These are phyloP conservation scores for Takashimella tepidaria DNA, from an alignment of 1,284 basidiomycete species.

Conservation along the genomic window DNA sequence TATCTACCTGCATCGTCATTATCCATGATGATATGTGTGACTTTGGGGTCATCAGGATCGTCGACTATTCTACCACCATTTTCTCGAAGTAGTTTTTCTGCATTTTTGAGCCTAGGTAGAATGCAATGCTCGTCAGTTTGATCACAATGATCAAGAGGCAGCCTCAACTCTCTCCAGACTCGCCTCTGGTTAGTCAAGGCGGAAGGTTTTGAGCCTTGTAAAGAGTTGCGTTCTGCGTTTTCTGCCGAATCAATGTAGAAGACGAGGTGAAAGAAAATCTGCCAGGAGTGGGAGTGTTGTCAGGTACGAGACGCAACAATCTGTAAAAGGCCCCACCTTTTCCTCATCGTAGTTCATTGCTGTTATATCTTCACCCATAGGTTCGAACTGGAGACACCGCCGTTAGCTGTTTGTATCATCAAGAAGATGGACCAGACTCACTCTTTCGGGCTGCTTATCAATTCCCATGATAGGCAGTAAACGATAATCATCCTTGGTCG, in stretches of 20 bases:
- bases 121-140: not conserved
- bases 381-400: slow-evolving; percentile 15
- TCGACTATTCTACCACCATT: slow-evolving; percentile 65
- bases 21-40: slow-evolving; percentile 80
- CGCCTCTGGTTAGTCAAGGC: slow-evolving; percentile 54
- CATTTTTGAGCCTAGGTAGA: slow-evolving; percentile 61
- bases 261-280: slow-evolving; percentile 66
- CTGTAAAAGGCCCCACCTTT: too few species aligned
- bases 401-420: too few species aligned
- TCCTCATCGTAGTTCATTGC: slow-evolving; percentile 71
- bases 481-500: slow-evolving; percentile 54
- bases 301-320: slow-evolving; percentile 1
- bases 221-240: slow-evolving; percentile 62
- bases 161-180: slow-evolving; percentile 9
- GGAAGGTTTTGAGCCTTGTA: slow-evolving; percentile 53
- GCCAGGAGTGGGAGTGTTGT: not conserved
- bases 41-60: slow-evolving; percentile 62
- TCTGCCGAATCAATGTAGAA: slow-evolving; percentile 80
- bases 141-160: not conserved
- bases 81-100: slow-evolving; percentile 55
- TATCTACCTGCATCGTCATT: slow-evolving; percentile 53
- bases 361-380: slow-evolving; percentile 63
- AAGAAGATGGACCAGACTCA: too few species aligned
- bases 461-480: slow-evolving; percentile 11
- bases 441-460: slow-evolving; percentile 29